Evolutionary conservation across 2,329 filamentous ascomycete genomes (phyloP).

Genomic region (Pyrenophora seminiperda): DNA sequence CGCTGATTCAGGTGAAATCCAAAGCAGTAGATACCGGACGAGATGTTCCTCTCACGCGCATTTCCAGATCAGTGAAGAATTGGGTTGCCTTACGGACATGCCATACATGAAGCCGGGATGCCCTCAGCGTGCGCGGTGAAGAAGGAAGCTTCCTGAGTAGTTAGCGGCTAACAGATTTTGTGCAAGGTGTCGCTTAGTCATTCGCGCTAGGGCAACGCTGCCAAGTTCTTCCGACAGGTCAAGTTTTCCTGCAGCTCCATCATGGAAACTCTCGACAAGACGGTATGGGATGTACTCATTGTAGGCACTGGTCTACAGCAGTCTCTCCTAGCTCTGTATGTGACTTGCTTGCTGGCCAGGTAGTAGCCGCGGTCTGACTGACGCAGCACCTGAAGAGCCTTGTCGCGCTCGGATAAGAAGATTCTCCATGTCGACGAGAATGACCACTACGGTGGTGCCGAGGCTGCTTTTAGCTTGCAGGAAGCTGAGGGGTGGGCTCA

Average conservation of each 20-base stretch:
- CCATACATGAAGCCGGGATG: conserved; percentile 40
- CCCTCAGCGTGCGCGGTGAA: conserved; percentile 46
- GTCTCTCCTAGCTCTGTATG: conserved; percentile 60
- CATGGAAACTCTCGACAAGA: conserved; percentile 58
- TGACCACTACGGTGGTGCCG: conserved; percentile 82
- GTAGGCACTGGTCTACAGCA: conserved; percentile 59
- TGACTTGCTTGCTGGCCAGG: conserved; percentile 20
- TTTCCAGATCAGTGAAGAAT: conserved; percentile 53
- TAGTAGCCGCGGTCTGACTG: conserved; percentile 66
- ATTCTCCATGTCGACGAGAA: conserved; percentile 88
- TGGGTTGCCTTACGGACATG: conserved; percentile 41
- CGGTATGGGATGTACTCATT: conserved; percentile 60
- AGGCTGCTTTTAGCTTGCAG: conserved; percentile 82
- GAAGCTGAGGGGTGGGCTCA: conserved; percentile 78
- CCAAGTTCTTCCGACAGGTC: conserved; percentile 27
- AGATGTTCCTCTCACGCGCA: conserved; percentile 53
- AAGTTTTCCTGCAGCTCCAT: conserved; percentile 27
- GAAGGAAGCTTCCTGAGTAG: conserved; percentile 20
- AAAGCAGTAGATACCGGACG: conserved; percentile 60
- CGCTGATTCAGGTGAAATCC: conserved; percentile 56
- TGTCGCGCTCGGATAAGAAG: conserved; percentile 90
- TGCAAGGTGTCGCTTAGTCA: conserved; percentile 40
- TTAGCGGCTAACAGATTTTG: conserved; percentile 31
- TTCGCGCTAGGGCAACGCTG: conserved; percentile 24
- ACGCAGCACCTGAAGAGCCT: conserved; percentile 74